Evolutionary conservation across 441 rosid genomes (phyloP).

Genomic region (Pelargonium hybrid): DNA sequence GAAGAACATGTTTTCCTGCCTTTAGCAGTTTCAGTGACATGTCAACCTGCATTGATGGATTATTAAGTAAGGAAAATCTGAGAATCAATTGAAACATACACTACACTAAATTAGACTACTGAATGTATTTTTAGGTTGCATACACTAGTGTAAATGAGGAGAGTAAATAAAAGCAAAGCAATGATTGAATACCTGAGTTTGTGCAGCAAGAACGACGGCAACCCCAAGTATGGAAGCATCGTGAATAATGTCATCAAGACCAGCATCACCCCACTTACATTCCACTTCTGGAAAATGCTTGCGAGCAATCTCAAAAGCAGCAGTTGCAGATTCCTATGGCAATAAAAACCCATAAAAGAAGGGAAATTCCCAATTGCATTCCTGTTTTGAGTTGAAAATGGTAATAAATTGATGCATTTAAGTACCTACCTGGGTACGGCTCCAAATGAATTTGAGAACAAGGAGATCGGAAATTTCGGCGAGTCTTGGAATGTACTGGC

Average conservation of each 20-base stretch:
- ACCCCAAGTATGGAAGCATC: conserved; percentile 63
- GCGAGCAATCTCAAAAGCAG: conserved; percentile 63
- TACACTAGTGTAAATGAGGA: no score
- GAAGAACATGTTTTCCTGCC: conserved; percentile 89
- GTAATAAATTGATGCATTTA: background rate
- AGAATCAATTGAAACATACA: background rate
- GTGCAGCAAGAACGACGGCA: conserved; percentile 90
- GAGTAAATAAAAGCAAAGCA: background rate
- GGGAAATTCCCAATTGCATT: background rate
- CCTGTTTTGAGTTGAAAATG: no score
- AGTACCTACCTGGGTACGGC: conserved; percentile 62
- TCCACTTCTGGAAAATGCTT: conserved; percentile 68
- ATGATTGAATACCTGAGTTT: conserved; percentile 43
- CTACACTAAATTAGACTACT: no score
- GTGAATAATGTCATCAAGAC: conserved; percentile 53
- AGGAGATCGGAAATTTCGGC: conserved; percentile 77
- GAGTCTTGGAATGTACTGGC: conserved; percentile 76
- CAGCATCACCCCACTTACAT: conserved; percentile 82
- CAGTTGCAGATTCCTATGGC: conserved; percentile 72
- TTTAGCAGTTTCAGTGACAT: conserved; percentile 67
- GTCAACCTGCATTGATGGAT: conserved; percentile 50
- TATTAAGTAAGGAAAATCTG: background rate
- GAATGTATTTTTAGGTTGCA: no score
- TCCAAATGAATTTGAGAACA: conserved; percentile 64
- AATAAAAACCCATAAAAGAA: background rate